Conservation (phyloP, 176 grass and related monocot genomes). For the Rhynchospora pubera region DNA sequence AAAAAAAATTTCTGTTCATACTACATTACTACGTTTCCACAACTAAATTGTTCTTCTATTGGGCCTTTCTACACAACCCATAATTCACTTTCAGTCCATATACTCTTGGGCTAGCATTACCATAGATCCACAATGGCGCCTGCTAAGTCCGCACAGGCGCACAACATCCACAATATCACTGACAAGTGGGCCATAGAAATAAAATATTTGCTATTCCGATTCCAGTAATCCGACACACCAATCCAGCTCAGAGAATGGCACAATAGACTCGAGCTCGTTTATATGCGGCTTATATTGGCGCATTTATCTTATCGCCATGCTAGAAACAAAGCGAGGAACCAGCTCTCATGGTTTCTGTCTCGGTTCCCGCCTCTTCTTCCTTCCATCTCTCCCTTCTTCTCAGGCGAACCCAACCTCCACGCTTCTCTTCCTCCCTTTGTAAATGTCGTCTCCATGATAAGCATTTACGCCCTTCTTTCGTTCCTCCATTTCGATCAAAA, state of each 20-base stretch:
- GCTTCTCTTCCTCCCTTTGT: neutral
- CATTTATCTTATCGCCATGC: slow-evolving; percentile 13
- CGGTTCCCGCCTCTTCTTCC: neutral
- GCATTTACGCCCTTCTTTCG: neutral
- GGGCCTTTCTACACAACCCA: neutral
- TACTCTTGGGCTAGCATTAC: neutral
- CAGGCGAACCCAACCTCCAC: neutral
- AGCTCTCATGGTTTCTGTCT: neutral
- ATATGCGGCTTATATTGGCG: slow-evolving; percentile 17
- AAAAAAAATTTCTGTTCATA: too few species aligned
- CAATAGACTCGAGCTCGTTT: neutral
- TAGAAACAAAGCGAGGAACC: neutral
- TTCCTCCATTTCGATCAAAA: neutral
- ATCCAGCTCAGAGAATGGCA: neutral
- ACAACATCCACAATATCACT: neutral
- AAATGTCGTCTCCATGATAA: neutral
- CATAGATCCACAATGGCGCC: neutral
- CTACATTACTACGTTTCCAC: too few species aligned
- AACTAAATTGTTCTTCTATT: too few species aligned
- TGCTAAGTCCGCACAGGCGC: neutral
- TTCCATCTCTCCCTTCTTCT: slow-evolving; percentile 8
- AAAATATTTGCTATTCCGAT: neutral
- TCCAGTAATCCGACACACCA: neutral
- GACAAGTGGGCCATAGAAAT: neutral
- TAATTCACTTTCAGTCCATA: neutral